These are phyloP conservation scores for Tolypocladium capitatum DNA, from an alignment of 2,329 filamentous ascomycete species.

Conservation along the genomic window DNA sequence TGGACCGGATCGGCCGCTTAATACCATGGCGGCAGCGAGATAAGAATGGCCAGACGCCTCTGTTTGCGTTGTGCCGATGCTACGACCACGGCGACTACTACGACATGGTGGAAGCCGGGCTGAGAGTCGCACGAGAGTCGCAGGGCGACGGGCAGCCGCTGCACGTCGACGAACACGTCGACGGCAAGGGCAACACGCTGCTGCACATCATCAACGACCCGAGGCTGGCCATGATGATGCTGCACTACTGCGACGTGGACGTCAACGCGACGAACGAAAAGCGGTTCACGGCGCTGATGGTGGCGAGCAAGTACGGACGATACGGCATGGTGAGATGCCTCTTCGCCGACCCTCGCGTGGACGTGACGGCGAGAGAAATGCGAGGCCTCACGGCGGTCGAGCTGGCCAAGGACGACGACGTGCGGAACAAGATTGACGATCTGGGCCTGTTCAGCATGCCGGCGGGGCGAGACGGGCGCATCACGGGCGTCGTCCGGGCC, in stretches of 20 bases:
- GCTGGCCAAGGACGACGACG: slow-evolving; percentile 93
- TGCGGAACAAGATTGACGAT: slow-evolving; percentile 92
- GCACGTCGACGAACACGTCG: slow-evolving; percentile 85
- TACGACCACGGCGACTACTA: slow-evolving; percentile 87
- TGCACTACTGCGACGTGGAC: slow-evolving; percentile 82
- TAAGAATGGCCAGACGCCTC: slow-evolving; percentile 92
- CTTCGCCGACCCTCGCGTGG: slow-evolving; percentile 78
- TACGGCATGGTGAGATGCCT: slow-evolving; percentile 84
- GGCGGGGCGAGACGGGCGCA: slow-evolving; percentile 61
- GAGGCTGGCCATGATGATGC: slow-evolving; percentile 58
- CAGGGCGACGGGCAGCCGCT: slow-evolving; percentile 71
- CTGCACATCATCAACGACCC: slow-evolving; percentile 91
- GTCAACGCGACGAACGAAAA: slow-evolving; percentile 93
- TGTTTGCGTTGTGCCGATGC: slow-evolving; percentile 88
- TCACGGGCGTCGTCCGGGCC: slow-evolving; percentile 84
- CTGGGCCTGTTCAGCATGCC: slow-evolving; percentile 69
- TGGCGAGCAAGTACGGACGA: slow-evolving; percentile 94
- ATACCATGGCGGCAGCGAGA: slow-evolving; percentile 85
- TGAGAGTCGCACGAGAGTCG: slow-evolving; percentile 57
- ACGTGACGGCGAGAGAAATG: slow-evolving; percentile 69
- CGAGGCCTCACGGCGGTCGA: slow-evolving; percentile 89
- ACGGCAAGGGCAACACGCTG: slow-evolving; percentile 84
- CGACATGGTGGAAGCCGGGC: slow-evolving; percentile 71
- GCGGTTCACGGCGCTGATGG: slow-evolving; percentile 90
- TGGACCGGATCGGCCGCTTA: slow-evolving; percentile 60